phyloP scores from a whole-genome alignment of 2,329 filamentous ascomycete genomes.

The Pestalotiopsis sp. region DNA sequence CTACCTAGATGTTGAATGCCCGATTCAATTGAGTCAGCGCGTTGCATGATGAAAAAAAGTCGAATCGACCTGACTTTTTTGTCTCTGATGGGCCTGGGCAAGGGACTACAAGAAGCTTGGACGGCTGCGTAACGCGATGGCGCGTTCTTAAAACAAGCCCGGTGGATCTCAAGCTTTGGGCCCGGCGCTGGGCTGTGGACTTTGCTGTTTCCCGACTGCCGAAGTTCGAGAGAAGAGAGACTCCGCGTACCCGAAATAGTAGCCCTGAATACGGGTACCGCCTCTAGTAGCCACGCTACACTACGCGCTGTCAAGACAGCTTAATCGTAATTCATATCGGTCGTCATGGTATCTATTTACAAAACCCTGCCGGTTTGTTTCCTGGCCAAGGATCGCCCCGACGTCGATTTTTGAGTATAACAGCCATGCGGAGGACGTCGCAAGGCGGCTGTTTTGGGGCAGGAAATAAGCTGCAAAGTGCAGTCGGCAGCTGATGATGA shows the following conservation, averaged over 20 bases:
- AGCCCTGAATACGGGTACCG: neutral
- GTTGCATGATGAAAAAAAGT: neutral
- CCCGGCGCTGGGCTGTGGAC: neutral
- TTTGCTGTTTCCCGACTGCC: neutral
- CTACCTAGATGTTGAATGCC: neutral
- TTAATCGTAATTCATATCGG: neutral
- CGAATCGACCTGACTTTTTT: neutral
- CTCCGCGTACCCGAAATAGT: neutral
- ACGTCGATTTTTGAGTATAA: neutral
- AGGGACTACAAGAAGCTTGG: neutral
- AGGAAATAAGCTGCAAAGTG: neutral
- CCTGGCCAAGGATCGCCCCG: neutral
- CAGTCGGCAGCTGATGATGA: neutral
- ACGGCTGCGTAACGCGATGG: constrained; percentile 3
- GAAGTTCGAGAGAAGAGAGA: neutral
- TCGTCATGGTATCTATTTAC: neutral
- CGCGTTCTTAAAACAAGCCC: constrained; percentile 5
- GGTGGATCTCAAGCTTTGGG: constrained; percentile 7
- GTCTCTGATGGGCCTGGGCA: neutral
- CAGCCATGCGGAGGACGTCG: neutral
- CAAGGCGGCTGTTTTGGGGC: neutral
- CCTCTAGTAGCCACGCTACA: neutral
- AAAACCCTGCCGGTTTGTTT: neutral
- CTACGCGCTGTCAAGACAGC: neutral
- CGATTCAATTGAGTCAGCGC: neutral